Evolutionary conservation across 768 basidiomycete genomes (phyloP).

Genomic region (Suillus brevipes): DNA sequence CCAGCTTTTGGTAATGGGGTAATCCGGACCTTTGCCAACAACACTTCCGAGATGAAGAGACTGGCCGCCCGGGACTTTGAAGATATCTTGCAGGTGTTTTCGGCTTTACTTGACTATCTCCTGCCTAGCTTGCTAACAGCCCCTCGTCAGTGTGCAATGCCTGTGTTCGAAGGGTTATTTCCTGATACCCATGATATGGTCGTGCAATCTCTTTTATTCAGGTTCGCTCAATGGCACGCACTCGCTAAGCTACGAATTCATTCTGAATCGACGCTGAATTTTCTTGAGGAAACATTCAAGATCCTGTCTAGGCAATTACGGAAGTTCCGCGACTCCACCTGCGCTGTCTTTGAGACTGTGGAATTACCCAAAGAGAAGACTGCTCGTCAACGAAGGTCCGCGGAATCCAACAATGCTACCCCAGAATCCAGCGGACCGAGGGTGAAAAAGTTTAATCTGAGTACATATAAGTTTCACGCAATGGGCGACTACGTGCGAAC

Average conservation of each 20-base stretch:
- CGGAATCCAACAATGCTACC: too few relatives aligned
- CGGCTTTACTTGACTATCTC: too few relatives aligned
- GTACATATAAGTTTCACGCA: slow-evolving; percentile 25
- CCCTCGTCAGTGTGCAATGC: slow-evolving; percentile 31
- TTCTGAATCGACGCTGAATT: slow-evolving; percentile 19
- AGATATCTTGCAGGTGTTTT: too few relatives aligned
- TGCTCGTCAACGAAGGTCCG: slow-evolving; percentile 20
- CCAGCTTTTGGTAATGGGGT: too few relatives aligned
- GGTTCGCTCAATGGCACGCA: slow-evolving; percentile 3
- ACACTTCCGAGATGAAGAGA: too few relatives aligned
- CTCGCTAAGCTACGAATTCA: slow-evolving; percentile 36
- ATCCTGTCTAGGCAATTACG: slow-evolving; percentile 15
- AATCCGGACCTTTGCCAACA: too few relatives aligned
- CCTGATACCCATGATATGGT: slow-evolving; percentile 23
- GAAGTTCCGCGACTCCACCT: slow-evolving; percentile 10
- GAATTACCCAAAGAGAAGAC: slow-evolving; percentile 32
- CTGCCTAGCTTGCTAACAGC: not conserved
- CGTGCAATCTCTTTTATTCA: slow-evolving; percentile 28
- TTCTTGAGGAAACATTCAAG: slow-evolving; percentile 25
- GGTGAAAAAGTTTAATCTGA: too few relatives aligned
- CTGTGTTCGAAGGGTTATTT: slow-evolving; percentile 40
- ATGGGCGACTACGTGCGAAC: slow-evolving; percentile 23
- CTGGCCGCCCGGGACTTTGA: too few relatives aligned
- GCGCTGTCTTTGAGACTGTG: slow-evolving; percentile 23
- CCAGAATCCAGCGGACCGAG: too few relatives aligned